Evolutionary conservation across 371 early-diverging fungal genomes (phyloP).

Genomic region (Synchytrium microbalum): DNA sequence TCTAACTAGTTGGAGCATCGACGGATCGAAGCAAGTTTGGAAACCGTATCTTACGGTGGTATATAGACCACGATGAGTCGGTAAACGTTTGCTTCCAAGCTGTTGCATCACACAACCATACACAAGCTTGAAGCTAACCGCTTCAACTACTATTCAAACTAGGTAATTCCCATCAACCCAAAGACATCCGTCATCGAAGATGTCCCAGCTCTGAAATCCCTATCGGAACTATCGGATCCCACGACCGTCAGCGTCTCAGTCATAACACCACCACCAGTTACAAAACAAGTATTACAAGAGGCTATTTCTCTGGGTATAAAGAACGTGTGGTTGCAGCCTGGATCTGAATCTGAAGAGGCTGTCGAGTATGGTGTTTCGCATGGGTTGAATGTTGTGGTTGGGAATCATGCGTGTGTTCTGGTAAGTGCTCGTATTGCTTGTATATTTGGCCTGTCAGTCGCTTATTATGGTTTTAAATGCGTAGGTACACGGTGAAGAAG

Average conservation of each 20-base stretch:
- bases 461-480: neutral
- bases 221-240: conserved; percentile 37
- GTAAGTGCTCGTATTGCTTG: no score
- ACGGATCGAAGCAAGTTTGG: conserved; percentile 65
- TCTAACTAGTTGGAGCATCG: conserved; percentile 57
- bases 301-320: conserved; percentile 56
- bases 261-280: conserved; percentile 71
- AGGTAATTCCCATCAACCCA: conserved; percentile 40
- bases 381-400: conserved; percentile 51
- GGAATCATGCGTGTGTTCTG: conserved; percentile 65
- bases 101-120: neutral
- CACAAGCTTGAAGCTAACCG: conserved; percentile 2
- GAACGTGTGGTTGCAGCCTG: conserved; percentile 77
- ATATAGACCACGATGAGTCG: conserved; percentile 18
- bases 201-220: conserved; percentile 31
- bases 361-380: conserved; percentile 42
- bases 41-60: conserved; percentile 68
- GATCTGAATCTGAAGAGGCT: conserved; percentile 52
- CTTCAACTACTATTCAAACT: conserved; percentile 19
- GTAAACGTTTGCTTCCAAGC: neutral
- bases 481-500: neutral
- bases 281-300: conserved; percentile 50
- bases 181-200: conserved; percentile 46
- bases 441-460: conserved; percentile 9
- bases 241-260: conserved; percentile 51